Evolutionary conservation across 2,329 filamentous ascomycete species (phyloP).

Genomic region (Ceratocystis papillata): DNA sequence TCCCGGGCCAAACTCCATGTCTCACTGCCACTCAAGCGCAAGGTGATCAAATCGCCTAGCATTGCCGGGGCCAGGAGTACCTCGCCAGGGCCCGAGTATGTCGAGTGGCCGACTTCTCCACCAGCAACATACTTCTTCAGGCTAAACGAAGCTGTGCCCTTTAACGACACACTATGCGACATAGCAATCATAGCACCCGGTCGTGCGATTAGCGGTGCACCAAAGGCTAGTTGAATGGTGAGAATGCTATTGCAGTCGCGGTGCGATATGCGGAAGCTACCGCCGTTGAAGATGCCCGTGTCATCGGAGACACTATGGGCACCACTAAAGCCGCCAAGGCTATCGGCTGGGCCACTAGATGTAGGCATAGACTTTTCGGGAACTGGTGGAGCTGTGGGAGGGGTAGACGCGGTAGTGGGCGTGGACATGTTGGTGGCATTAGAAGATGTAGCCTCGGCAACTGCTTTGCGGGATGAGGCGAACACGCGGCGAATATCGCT

Average conservation of each 20-base stretch:
- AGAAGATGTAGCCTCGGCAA: not conserved
- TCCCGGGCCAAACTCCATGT: slow-evolving; percentile 81
- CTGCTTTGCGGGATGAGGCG: slow-evolving; percentile 26
- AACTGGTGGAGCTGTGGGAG: slow-evolving; percentile 29
- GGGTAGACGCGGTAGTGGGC: slow-evolving; percentile 18
- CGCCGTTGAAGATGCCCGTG: slow-evolving; percentile 93
- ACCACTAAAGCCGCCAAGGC: slow-evolving; percentile 30
- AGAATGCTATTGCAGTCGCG: slow-evolving; percentile 82
- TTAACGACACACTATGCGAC: slow-evolving; percentile 76
- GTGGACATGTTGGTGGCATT: slow-evolving; percentile 31
- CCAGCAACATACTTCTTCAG: slow-evolving; percentile 84
- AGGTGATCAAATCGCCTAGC: slow-evolving; percentile 74
- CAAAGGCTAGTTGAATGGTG: slow-evolving; percentile 80
- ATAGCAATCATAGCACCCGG: slow-evolving; percentile 92
- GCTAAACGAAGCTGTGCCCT: slow-evolving; percentile 72
- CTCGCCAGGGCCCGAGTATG: slow-evolving; percentile 82
- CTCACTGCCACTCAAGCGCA: slow-evolving; percentile 60
- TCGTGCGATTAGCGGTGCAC: slow-evolving; percentile 69
- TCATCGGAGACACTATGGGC: slow-evolving; percentile 56
- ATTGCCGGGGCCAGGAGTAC: slow-evolving; percentile 68
- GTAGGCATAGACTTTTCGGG: not conserved
- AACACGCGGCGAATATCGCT: slow-evolving; percentile 26
- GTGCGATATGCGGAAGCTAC: slow-evolving; percentile 86
- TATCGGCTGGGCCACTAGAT: slow-evolving; percentile 31
- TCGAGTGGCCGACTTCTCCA: slow-evolving; percentile 66